These are phyloP conservation scores for Talaromyces sp. DNA, from an alignment of 2,329 filamentous ascomycete genomes.

Conservation along the genomic window DNA sequence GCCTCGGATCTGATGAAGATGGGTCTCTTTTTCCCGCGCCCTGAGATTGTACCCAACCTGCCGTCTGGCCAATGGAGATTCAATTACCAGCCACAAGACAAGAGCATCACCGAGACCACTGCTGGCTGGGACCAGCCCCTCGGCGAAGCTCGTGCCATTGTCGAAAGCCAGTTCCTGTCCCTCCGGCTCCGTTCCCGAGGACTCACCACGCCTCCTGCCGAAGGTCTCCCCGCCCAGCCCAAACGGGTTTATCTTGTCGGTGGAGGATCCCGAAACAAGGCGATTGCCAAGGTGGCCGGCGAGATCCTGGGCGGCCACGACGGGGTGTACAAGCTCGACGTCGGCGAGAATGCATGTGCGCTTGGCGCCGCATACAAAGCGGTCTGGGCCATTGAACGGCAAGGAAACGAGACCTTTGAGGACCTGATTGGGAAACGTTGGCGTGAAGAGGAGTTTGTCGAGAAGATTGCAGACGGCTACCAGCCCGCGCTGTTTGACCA, in stretches of 20 bases:
- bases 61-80: slow-evolving; percentile 83
- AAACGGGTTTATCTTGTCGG: slow-evolving; percentile 90
- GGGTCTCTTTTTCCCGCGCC: slow-evolving; percentile 90
- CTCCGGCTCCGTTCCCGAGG: slow-evolving; percentile 78
- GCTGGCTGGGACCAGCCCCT: slow-evolving; percentile 53
- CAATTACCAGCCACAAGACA: slow-evolving; percentile 50
- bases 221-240: slow-evolving; percentile 71
- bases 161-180: slow-evolving; percentile 92
- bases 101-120: slow-evolving; percentile 50
- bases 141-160: slow-evolving; percentile 77
- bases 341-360: slow-evolving; percentile 92
- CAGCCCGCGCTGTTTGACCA: slow-evolving; percentile 65
- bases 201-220: slow-evolving; percentile 59
- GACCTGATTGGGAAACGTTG: slow-evolving; percentile 78
- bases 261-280: slow-evolving; percentile 82
- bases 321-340: slow-evolving; percentile 88
- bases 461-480: slow-evolving; percentile 80
- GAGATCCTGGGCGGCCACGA: slow-evolving; percentile 85
- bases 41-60: slow-evolving; percentile 93
- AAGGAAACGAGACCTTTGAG: slow-evolving; percentile 71
- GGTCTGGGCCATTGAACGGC: slow-evolving; percentile 79
- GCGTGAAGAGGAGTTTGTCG: slow-evolving; percentile 78
- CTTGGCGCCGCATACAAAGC: slow-evolving; percentile 94
- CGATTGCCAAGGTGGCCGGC: slow-evolving; percentile 79
- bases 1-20: slow-evolving; percentile 64